Conservation (phyloP, 495 filamentous ascomycete genomes). For the Aspergillus bridgeri region DNA sequence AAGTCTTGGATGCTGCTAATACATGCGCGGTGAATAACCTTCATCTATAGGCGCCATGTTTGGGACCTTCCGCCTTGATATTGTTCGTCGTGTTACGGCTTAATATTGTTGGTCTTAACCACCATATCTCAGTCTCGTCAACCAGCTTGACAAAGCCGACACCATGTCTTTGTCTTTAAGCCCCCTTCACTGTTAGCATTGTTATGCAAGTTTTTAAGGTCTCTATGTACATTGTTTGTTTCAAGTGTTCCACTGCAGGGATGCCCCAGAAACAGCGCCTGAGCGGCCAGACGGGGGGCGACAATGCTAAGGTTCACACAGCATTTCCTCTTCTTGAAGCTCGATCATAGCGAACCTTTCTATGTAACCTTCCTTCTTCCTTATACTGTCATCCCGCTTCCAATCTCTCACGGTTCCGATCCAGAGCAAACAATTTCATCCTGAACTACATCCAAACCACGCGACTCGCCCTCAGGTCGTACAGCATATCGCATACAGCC, state of each 20-base stretch:
- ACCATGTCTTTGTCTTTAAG: slow-evolving; percentile 3
- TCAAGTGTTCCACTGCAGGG: slow-evolving; percentile 23
- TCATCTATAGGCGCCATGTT: not conserved
- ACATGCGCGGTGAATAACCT: not conserved
- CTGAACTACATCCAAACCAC: not conserved
- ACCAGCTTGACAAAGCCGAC: not conserved
- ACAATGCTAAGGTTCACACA: not conserved
- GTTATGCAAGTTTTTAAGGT: slow-evolving; percentile 13
- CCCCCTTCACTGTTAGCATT: slow-evolving; percentile 18
- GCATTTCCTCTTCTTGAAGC: not conserved
- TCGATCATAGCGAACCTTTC: not conserved
- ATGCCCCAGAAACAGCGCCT: not conserved
- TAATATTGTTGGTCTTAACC: slow-evolving; percentile 8
- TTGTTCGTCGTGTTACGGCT: slow-evolving; percentile 16
- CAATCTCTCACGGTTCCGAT: not conserved
- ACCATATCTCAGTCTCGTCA: not conserved
- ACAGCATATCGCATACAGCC: not conserved
- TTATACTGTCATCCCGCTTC: not conserved
- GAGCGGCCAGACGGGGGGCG: not conserved
- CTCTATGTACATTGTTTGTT: slow-evolving; percentile 23
- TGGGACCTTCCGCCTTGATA: slow-evolving; percentile 14
- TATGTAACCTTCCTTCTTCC: not conserved
- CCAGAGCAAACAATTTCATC: not conserved
- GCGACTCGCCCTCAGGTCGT: not conserved
- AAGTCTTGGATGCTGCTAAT: not conserved